A percentile compares a stretch with the other conserved stretches of the same genome.
Evolutionary conservation across 2,329 filamentous ascomycete genomes (phyloP).

Genomic region (Nemania serpens): DNA sequence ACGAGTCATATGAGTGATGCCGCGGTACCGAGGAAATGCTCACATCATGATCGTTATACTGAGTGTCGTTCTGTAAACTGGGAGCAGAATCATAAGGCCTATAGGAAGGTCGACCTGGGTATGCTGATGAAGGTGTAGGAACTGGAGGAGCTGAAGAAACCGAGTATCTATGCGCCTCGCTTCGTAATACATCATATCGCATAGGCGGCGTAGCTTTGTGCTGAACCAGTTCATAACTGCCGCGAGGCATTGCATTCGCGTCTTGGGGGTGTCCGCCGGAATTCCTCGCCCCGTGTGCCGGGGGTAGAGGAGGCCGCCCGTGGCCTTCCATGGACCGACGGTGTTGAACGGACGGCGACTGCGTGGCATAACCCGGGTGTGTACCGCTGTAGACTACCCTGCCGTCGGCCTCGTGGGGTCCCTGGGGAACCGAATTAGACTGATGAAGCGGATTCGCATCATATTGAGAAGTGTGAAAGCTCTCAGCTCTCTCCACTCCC

Average conservation of each 20-base stretch:
- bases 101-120: conserved; percentile 60
- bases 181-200: conserved; percentile 63
- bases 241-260: conserved; percentile 46
- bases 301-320: conserved; percentile 58
- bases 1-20: conserved; percentile 57
- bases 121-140: conserved; percentile 46
- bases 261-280: conserved; percentile 51
- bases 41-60: conserved; percentile 43
- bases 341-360: conserved; percentile 35
- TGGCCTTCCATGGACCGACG: conserved; percentile 48
- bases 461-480: conserved; percentile 30
- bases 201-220: conserved; percentile 54
- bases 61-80: conserved; percentile 40
- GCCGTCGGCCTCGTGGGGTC: conserved; percentile 35
- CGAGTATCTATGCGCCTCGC: conserved; percentile 60
- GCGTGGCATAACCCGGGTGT: conserved; percentile 30
- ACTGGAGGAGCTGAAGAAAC: conserved; percentile 41
- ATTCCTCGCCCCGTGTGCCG: conserved; percentile 57
- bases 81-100: conserved; percentile 56
- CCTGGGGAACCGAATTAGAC: conserved; percentile 42
- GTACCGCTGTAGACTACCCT: conserved; percentile 30
- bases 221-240: conserved; percentile 47
- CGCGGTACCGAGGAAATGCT: conserved; percentile 46
- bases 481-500: conserved; percentile 33
- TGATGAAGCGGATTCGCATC: conserved; percentile 42